Evolutionary conservation across 2,329 filamentous ascomycete genomes (phyloP), one percentile per base, ranked within the genome.

Genomic region (Pyricularia grisea): DNA sequence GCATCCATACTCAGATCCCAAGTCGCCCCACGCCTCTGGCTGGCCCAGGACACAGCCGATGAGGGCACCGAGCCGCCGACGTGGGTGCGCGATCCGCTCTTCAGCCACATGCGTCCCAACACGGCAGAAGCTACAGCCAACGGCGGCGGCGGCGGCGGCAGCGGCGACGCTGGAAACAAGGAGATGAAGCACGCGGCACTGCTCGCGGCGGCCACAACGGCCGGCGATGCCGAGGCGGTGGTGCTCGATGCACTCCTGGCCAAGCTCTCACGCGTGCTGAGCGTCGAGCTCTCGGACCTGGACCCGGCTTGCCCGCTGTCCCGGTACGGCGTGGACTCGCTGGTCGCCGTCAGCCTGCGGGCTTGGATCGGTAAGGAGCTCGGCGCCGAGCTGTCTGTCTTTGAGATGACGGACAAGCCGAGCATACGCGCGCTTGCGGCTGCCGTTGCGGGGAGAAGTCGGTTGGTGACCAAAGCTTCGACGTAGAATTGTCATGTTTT

Each of bases 281-380:
- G 71, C 65, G 71, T 74, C 14, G 71, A 72, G 14, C 31, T 76
- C 14, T 68, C 70, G 2, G 69, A 73, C 27, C 70, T 75, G 12
- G 74, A 75, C 36, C 58, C 72, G 7, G 63, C 28, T 9, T 71
- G 70, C 66, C 72, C 74, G 1, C 69, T 75, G 3, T 70, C 74
- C 63, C 68, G 73, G 0, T 78, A 76, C 58, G 73, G 74, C 3
- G 71, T 75, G 28, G 74, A 75, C 70, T 75, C 74, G 65, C 67
- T 75, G 55, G 73, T 74, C 20, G 74, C 72, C 11, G 75, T 72
- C 11, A 73, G 74, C 50, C 68, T 75, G 60, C 70, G 73, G 20
- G 69, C 73, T 3, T 74, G 74, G 74, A n/a, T 75, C 27, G 61
- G 72, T 25, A 75, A 72, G 68, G 73, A 73, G 36, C 65, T 76